phyloP scores from a whole-genome alignment of 169 alveolate genomes.

The Plasmodium berghei region DNA sequence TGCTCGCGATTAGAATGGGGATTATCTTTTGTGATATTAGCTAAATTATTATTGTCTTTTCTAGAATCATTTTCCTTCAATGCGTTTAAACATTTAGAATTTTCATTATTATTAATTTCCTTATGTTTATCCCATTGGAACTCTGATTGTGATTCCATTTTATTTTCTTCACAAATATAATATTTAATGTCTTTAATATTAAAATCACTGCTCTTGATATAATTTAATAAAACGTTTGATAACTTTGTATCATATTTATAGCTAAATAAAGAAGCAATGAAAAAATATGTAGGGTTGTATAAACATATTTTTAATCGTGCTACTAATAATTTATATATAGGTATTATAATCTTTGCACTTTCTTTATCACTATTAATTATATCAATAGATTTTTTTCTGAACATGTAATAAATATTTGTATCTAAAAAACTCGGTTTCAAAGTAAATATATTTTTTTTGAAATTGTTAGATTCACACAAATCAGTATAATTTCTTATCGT shows the following conservation, averaged over 20 bases:
- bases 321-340: slow-evolving; percentile 68
- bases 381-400: slow-evolving; percentile 19
- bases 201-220: slow-evolving; percentile 30
- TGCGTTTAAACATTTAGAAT: too few relatives aligned
- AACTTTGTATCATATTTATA: slow-evolving; percentile 41
- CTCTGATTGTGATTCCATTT: neutral
- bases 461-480: neutral
- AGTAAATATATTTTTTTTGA: neutral
- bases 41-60: too few relatives aligned
- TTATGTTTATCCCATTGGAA: too few relatives aligned
- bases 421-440: slow-evolving; percentile 45
- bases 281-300: slow-evolving; percentile 63
- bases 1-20: too few relatives aligned
- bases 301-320: slow-evolving; percentile 69
- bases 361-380: slow-evolving; percentile 50
- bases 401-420: slow-evolving; percentile 42
- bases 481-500: neutral
- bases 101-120: too few relatives aligned
- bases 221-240: slow-evolving; percentile 29
- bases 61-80: too few relatives aligned
- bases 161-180: slow-evolving; percentile 12
- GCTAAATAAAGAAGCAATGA: slow-evolving; percentile 53
- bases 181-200: slow-evolving; percentile 19
- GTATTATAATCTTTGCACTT: slow-evolving; percentile 39
- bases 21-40: too few relatives aligned